Conservation (phyloP, 345 rosid genomes). For the Citrus mangshanensis region DNA sequence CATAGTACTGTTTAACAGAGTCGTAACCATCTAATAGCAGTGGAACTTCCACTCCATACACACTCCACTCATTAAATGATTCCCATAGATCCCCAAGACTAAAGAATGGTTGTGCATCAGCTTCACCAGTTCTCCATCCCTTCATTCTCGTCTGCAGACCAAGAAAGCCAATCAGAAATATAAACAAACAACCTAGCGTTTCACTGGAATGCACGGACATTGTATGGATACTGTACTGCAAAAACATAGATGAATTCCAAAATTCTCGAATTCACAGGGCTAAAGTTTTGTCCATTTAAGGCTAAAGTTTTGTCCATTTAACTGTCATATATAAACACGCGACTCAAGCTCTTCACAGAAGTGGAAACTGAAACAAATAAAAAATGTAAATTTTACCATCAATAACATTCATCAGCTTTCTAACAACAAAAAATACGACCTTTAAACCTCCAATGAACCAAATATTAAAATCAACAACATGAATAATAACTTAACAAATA, state of each 20-base stretch:
- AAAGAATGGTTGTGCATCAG: conserved; percentile 30
- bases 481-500: neutral
- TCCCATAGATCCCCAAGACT: conserved; percentile 58
- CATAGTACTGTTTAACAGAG: conserved; percentile 56
- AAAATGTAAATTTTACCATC: neutral
- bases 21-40: conserved; percentile 41
- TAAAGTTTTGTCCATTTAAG: neutral
- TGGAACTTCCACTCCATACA: conserved; percentile 61
- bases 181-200: neutral
- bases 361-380: neutral
- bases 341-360: neutral
- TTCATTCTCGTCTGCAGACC: conserved; percentile 27
- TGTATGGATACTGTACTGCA: too few relatives aligned
- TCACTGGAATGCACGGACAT: neutral
- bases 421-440: neutral
- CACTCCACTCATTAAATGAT: conserved; percentile 60
- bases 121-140: conserved; percentile 27
- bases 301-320: neutral
- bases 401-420: neutral
- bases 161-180: conserved; percentile 1
- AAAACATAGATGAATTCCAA: neutral
- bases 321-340: neutral
- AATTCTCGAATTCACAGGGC: neutral
- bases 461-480: neutral
- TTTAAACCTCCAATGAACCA: conserved; percentile 3